Base-by-base conservation (phyloP, 805 yeast species). In the Metschnikowia cerradonensis region DNA sequence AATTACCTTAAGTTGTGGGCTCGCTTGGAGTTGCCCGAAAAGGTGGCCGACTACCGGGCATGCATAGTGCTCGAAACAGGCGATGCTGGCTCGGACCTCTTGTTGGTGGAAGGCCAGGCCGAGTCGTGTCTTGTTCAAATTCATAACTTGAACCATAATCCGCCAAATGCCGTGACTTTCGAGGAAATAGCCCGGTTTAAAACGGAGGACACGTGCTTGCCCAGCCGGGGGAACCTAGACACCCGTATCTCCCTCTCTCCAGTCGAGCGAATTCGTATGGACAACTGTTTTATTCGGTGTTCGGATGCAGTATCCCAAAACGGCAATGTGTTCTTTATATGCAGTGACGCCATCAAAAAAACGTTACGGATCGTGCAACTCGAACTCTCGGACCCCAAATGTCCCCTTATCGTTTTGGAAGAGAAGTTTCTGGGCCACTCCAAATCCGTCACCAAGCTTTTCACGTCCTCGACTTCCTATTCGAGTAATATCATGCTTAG, bases 401-500 rank as follows among this genome's bases (percentile, higher is more conserved):
- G 23, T 22, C 45, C 56, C 2, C 30, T 35, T 19, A 46, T 63
- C 3, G 47, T 43, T 10, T 57, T 73, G 19, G 37, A 60, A 2
- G 60, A 83, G 54, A 83, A 86, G 57, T 80, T 85, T 49, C 89
- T 95, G 1, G 98, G 98, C 1, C 97, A 90, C 62, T 79, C 82
- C 49, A 90, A 90, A 62, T 88, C 96, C 0, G 83, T 91, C 20
- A 81, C 80, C 56, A 77, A 75, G 45, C 65, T 91, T 3, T 70
- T 81, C 15, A 80, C 90, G 58, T 86, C 96, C 1, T 70, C 81
- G 26, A 63, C 71, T 1, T 56, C 64, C 31, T 52, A 55, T 10
- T 59, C 58, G 14, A 62, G 61, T 22, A 65, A 69, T 41, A 53
- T 72, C 1, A 49, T 73, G 37, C 57, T 73, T 13, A 73, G 77